These are phyloP conservation scores for Stephania cephalantha DNA, from an alignment of 164 flowering plant species.

Conservation along the genomic window DNA sequence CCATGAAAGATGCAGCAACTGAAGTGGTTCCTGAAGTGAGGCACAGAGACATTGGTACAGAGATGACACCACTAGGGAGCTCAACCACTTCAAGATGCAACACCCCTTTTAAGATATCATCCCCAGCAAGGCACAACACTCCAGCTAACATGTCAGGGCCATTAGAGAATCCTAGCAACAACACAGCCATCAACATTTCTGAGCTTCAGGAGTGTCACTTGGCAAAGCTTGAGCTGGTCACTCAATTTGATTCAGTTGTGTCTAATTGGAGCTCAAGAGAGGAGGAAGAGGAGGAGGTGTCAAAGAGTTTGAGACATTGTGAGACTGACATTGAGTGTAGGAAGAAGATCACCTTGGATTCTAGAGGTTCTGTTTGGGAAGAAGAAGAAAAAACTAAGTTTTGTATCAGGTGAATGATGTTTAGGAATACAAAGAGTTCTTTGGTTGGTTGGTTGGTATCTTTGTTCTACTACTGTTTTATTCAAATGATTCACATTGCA, in stretches of 20 bases:
- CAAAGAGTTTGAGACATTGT: conserved; percentile 74
- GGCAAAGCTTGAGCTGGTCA: conserved; percentile 60
- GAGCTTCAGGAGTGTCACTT: conserved; percentile 67
- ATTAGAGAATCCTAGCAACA: conserved; percentile 16
- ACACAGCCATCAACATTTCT: conserved; percentile 31
- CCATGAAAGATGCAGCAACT: conserved; percentile 44
- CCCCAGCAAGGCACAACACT: conserved; percentile 89
- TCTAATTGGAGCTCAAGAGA: conserved; percentile 88
- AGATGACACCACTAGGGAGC: conserved; percentile 86
- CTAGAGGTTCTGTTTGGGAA: conserved; percentile 56
- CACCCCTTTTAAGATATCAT: conserved; percentile 58
- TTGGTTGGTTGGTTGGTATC: not conserved
- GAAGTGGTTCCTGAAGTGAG: conserved; percentile 38
- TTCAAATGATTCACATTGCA: not conserved
- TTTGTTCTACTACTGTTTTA: not conserved
- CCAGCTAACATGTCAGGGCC: conserved; percentile 76
- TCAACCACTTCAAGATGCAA: conserved; percentile 65
- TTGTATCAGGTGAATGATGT: conserved; percentile 42
- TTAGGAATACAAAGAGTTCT: not conserved
- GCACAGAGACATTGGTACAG: conserved; percentile 78
- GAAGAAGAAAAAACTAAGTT: conserved; percentile 64
- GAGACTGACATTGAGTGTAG: conserved; percentile 30
- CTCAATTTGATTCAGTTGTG: conserved; percentile 47
- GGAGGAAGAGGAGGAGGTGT: conserved; percentile 82
- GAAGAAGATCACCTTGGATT: conserved; percentile 32